These are phyloP conservation scores for Grosmannia serpens DNA, from an alignment of 2,329 filamentous ascomycete species.

Conservation along the genomic window DNA sequence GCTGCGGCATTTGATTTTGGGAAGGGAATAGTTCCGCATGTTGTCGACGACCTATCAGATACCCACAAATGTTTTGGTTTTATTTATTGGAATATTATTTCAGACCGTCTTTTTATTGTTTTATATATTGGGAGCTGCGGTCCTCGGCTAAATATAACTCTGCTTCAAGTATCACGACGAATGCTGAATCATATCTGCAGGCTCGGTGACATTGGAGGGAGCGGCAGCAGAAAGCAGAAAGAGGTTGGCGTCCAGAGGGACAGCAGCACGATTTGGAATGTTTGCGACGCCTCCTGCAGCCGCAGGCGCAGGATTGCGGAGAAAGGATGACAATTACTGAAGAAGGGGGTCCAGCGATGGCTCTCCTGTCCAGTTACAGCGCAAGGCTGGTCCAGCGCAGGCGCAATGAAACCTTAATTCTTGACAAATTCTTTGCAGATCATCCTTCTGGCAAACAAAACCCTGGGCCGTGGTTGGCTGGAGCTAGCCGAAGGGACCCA, in stretches of 20 bases:
- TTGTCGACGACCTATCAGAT: not conserved
- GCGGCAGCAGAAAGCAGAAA: not conserved
- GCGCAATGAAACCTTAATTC: not conserved
- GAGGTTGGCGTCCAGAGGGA: not conserved
- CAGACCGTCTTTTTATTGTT: not conserved
- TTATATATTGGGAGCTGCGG: too few relatives aligned
- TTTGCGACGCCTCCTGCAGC: not conserved
- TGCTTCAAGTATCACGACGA: too few relatives aligned
- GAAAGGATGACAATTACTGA: not conserved
- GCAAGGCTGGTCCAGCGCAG: not conserved
- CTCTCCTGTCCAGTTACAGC: not conserved
- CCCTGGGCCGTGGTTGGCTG: not conserved
- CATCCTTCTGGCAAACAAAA: not conserved
- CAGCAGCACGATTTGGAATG: not conserved
- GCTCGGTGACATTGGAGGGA: too few relatives aligned
- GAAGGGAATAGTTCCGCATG: not conserved
- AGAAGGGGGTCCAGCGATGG: too few relatives aligned
- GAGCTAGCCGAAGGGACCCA: too few relatives aligned
- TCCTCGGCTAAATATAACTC: too few relatives aligned
- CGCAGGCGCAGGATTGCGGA: not conserved
- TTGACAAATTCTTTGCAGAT: not conserved
- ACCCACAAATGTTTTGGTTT: not conserved
- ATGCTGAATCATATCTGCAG: too few relatives aligned
- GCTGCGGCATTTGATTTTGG: not conserved
- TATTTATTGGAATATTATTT: not conserved